These are phyloP conservation scores for Fragilariopsis cylindrus DNA, from an alignment of 108 stramenopile species.

Conservation along the genomic window DNA sequence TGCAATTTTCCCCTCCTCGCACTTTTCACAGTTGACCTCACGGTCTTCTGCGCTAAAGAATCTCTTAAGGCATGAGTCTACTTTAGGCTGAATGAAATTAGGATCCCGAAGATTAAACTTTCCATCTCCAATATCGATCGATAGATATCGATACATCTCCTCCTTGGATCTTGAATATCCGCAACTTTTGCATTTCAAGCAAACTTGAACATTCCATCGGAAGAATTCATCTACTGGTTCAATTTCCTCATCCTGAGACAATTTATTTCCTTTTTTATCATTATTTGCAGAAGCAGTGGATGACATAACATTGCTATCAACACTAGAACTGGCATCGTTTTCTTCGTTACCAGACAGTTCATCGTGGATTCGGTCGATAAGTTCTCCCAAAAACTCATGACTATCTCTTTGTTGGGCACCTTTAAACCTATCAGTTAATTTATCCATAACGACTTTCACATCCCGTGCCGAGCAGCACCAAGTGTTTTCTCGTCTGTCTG, in stretches of 20 bases:
- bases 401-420: slow-evolving; percentile 80
- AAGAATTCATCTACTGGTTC: slow-evolving; percentile 75
- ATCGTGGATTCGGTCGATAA: slow-evolving; percentile 75
- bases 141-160: slow-evolving; percentile 79
- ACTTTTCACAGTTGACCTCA: slow-evolving; percentile 89
- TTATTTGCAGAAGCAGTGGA: neutral
- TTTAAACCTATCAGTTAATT: slow-evolving; percentile 55
- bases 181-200: slow-evolving; percentile 72
- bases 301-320: neutral
- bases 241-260: neutral
- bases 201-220: slow-evolving; percentile 64
- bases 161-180: slow-evolving; percentile 72
- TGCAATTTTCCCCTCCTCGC: slow-evolving; percentile 52
- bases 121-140: slow-evolving; percentile 52
- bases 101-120: slow-evolving; percentile 6
- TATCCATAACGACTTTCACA: slow-evolving; percentile 68
- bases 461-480: slow-evolving; percentile 32
- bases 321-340: slow-evolving; percentile 14
- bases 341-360: slow-evolving; percentile 39
- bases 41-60: slow-evolving; percentile 77
- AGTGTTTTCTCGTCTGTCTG: neutral
- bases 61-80: slow-evolving; percentile 54
- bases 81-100: slow-evolving; percentile 15
- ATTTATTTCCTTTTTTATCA: neutral
- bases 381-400: slow-evolving; percentile 73